Evolutionary conservation across 345 rosid genomes (phyloP), one percentile per base, ranked within the genome.

Genomic region (Moricandia arvensis): DNA sequence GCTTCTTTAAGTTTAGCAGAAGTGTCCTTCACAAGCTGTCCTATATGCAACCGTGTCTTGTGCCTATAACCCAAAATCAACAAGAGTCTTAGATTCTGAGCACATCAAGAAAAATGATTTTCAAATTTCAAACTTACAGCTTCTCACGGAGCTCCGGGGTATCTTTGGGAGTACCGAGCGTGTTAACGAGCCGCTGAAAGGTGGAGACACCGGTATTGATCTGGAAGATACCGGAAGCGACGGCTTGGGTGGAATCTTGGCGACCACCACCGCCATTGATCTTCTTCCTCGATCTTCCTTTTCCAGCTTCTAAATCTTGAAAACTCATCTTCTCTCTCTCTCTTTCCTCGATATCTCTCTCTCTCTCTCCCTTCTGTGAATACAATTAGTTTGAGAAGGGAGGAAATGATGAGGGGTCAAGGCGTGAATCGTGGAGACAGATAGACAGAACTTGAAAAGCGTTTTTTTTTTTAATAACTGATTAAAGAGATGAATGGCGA

Each of bases 161-260:
- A 68, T 95, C 99, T 84, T 85, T 95, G 62, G 99, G 97, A 60
- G 97, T 95, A 6, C 99, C 97, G 47, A 92, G 97, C 77, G 97
- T 89, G 73, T 95, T 95, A 49, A 92, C 97, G 70, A 92, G 97
- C 1, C 99, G 84, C 49, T 88, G 93, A 80, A 92, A 95, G 4
- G 99, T 87, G 13, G 93, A 87, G 41, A 95, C 97, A 77, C 93
- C 86, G 60, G 99, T 95, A 73, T 89, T 95, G 90, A 92, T 95
- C 87, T 89, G 97, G 87, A 95, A 95, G n/a, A 95, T 87, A 27
- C 97, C 99, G 11, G 97, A 90, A 9, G 93, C 97, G 10, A 95
- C 91, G 47, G 93, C 96, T 80, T 95, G 97, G 17, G 97, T 89
- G 29, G 93, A 77, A 66, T 90, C 96, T 68, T 89, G 89, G 76